Evolutionary conservation across 345 rosid genomes (phyloP).

Genomic region (Hibiscus tridactylites): DNA sequence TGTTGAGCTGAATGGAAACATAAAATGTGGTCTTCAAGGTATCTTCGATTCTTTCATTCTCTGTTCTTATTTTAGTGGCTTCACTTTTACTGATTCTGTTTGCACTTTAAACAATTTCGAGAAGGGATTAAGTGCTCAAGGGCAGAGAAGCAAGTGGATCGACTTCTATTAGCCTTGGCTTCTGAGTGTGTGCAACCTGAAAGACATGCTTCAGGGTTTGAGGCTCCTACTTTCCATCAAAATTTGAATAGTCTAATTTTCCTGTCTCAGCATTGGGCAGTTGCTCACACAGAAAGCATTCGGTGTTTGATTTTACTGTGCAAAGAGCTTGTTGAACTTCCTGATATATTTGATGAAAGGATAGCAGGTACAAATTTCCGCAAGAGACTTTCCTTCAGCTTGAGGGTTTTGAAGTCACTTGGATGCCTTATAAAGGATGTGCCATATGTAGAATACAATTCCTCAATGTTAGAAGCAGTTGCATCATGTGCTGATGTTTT

Average conservation of each 20-base stretch:
- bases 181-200: conserved; percentile 61
- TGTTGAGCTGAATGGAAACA: conserved; percentile 38
- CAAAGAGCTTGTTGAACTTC: conserved; percentile 48
- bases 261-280: conserved; percentile 75
- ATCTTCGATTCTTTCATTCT: conserved; percentile 1
- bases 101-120: conserved; percentile 7
- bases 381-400: conserved; percentile 51
- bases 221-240: conserved; percentile 31
- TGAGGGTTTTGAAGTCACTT: conserved; percentile 77
- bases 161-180: conserved; percentile 53
- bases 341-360: conserved; percentile 55
- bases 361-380: conserved; percentile 35
- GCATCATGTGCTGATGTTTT: conserved; percentile 55
- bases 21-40: conserved; percentile 70
- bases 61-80: neutral
- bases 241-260: conserved; percentile 49
- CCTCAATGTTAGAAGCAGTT: conserved; percentile 54
- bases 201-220: conserved; percentile 35
- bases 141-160: conserved; percentile 71
- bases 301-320: conserved; percentile 54
- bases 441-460: conserved; percentile 55
- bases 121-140: conserved; percentile 55
- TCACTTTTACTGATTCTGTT: neutral
- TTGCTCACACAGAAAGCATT: conserved; percentile 55
- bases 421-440: conserved; percentile 48